phyloP scores from a whole-genome alignment of 2,329 filamentous ascomycete species.

The Akanthomyces uredinophilus region DNA sequence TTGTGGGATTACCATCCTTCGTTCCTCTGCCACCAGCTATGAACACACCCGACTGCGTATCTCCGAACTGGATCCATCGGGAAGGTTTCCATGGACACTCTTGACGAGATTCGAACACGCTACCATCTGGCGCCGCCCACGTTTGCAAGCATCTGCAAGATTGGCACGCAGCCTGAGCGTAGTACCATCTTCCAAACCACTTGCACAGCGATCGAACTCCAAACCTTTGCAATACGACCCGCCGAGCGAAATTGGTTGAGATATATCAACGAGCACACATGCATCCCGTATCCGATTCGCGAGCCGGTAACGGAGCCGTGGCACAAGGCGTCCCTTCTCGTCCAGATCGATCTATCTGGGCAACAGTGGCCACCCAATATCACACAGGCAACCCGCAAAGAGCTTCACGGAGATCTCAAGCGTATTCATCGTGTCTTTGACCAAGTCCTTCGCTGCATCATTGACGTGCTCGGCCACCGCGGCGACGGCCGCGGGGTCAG shows the following conservation, averaged over 20 bases:
- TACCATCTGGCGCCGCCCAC: constrained; percentile 30
- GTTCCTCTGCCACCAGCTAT: background rate
- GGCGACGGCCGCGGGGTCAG: constrained; percentile 61
- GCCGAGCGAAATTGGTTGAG: constrained; percentile 32
- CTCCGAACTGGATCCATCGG: background rate
- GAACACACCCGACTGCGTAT: background rate
- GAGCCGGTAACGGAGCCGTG: constrained; percentile 49
- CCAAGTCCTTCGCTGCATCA: constrained; percentile 31
- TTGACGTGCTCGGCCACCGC: constrained; percentile 33
- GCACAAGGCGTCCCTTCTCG: constrained; percentile 71
- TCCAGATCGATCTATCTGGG: constrained; percentile 65
- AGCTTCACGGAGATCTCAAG: constrained; percentile 28
- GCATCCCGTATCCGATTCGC: constrained; percentile 33
- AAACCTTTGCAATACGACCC: constrained; percentile 32
- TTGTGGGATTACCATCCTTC: background rate
- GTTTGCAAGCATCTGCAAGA: constrained; percentile 26
- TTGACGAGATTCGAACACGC: constrained; percentile 28
- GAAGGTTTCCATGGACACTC: background rate
- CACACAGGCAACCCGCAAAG: constrained; percentile 26
- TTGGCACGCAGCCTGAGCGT: constrained; percentile 25
- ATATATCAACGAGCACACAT: constrained; percentile 33
- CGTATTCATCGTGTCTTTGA: constrained; percentile 32
- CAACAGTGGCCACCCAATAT: constrained; percentile 54
- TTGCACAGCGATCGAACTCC: constrained; percentile 34
- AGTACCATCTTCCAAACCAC: constrained; percentile 33